Conservation (phyloP, 768 basidiomycete genomes). For the Amanita pseudoporphyria region DNA sequence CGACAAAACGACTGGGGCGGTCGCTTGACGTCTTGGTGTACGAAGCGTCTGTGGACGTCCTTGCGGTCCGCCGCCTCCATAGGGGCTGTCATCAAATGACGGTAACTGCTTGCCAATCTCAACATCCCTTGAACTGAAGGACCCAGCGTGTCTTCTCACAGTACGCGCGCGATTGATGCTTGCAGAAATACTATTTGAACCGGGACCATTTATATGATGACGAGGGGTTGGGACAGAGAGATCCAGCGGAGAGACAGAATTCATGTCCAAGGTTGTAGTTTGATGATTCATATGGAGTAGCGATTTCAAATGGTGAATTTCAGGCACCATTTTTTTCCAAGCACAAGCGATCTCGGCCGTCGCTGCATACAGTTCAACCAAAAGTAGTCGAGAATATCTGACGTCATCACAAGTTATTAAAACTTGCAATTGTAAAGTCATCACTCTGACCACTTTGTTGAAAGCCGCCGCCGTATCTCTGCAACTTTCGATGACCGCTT, state of each 20-base stretch:
- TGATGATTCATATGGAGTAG: slow-evolving; percentile 33
- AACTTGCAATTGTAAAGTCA: slow-evolving; percentile 74
- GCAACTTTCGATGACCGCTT: slow-evolving; percentile 73
- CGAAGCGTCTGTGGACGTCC: slow-evolving; percentile 33
- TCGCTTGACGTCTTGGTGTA: slow-evolving; percentile 39
- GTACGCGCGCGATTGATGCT: slow-evolving; percentile 36
- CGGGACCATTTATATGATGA: slow-evolving; percentile 14
- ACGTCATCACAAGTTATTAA: slow-evolving; percentile 66
- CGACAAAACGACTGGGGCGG: slow-evolving; percentile 24
- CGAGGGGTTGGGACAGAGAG: slow-evolving; percentile 21
- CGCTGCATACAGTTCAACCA: slow-evolving; percentile 83
- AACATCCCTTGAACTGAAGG: slow-evolving; percentile 88
- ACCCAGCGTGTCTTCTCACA: slow-evolving; percentile 82
- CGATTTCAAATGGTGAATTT: slow-evolving; percentile 61
- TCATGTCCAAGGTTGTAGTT: neutral
- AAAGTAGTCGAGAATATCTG: slow-evolving; percentile 80
- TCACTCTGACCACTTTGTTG: slow-evolving; percentile 78
- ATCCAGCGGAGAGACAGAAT: neutral
- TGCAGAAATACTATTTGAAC: slow-evolving; percentile 13
- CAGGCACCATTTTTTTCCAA: slow-evolving; percentile 71
- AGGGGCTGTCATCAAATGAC: slow-evolving; percentile 43
- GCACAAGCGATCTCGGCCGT: slow-evolving; percentile 80
- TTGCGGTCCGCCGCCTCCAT: slow-evolving; percentile 26
- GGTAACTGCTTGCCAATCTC: slow-evolving; percentile 77
- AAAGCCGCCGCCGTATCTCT: slow-evolving; percentile 78